Evolutionary conservation across 352 stramenopile genomes (phyloP).

Genomic region (Globisporangium splendens): DNA sequence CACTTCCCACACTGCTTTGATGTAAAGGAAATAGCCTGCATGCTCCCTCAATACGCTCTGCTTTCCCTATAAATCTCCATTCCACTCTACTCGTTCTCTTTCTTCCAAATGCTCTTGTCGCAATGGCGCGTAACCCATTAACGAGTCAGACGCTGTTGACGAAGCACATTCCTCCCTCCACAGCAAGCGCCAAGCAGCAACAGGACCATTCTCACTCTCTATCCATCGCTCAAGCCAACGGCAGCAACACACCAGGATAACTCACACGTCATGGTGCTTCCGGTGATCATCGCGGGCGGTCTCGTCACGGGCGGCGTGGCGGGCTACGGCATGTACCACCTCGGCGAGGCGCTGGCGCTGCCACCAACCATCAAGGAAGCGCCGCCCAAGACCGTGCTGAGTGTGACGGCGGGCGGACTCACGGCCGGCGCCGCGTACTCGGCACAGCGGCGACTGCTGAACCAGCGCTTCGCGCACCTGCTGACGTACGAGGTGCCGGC

Average conservation of each 20-base stretch:
- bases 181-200: neutral
- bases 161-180: neutral
- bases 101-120: too few relatives aligned
- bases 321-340: slow-evolving; percentile 69
- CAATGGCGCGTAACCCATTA: too few relatives aligned
- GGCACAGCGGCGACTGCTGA: slow-evolving; percentile 43
- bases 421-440: slow-evolving; percentile 46
- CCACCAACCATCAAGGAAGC: slow-evolving; percentile 21
- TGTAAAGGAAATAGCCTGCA: too few relatives aligned
- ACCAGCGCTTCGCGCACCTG: slow-evolving; percentile 54
- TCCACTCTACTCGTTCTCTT: too few relatives aligned
- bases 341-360: slow-evolving; percentile 44
- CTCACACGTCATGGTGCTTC: slow-evolving; percentile 44
- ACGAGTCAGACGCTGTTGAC: neutral
- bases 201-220: neutral
- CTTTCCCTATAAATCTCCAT: too few relatives aligned
- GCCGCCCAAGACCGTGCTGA: slow-evolving; percentile 42
- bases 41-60: too few relatives aligned
- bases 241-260: neutral
- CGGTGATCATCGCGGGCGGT: slow-evolving; percentile 59
- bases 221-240: neutral
- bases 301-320: slow-evolving; percentile 38
- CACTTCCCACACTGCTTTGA: too few relatives aligned
- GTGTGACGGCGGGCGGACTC: slow-evolving; percentile 27
- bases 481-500: slow-evolving; percentile 68